Evolutionary conservation across 495 filamentous ascomycete genomes (phyloP), one percentile per base, ranked within the genome.

Genomic region (Trypethelium eluteriae): DNA sequence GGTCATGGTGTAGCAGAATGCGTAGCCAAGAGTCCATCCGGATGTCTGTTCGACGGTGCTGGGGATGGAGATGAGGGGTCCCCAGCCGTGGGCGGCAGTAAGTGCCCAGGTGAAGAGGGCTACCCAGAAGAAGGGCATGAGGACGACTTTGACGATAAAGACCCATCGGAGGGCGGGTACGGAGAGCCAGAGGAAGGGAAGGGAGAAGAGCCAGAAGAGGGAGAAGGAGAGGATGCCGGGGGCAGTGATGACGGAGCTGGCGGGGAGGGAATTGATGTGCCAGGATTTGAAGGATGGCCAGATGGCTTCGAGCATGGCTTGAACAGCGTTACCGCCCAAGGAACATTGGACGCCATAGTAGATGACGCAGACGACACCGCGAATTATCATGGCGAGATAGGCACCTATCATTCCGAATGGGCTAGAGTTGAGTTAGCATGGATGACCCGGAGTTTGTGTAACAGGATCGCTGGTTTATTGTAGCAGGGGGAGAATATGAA

Each of bases 341-440:
- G 84, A 83, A 38, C 84, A 81, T 72, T 89, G 84, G 62, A 90
- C 87, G 16, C 85, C 85, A 38, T 88, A 85, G 86, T 88, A 90
- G 76, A 90, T 88, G 69, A 89, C 76, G 16, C 85, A 86, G 9
- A 90, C 79, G 62, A 89, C 83, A 0, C 82, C 79, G 14, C 88
- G 82, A 0, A 85, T 88, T 9, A 89, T 76, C 64, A 89, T 88
- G 32, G 83, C 80, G 68, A 90, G 81, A 69, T 89, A 89, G 3
- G 82, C 82, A 50, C 86, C 81, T 78, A 53, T 36, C 61, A 68
- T 64, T 18, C 66, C 66, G 18, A 64, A 68, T 18, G 39, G 36
- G 0, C 63, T 65, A 39, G 56, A 25, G 38, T 18, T 0, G 2
- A 49, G 38, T 50, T 25, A 65, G 18, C 16, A 7, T 1, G 12